A percentile compares a stretch with the other conserved stretches of the same genome.
Evolutionary conservation across 495 filamentous ascomycete species (phyloP).

Genomic region (Neurospora sp.): DNA sequence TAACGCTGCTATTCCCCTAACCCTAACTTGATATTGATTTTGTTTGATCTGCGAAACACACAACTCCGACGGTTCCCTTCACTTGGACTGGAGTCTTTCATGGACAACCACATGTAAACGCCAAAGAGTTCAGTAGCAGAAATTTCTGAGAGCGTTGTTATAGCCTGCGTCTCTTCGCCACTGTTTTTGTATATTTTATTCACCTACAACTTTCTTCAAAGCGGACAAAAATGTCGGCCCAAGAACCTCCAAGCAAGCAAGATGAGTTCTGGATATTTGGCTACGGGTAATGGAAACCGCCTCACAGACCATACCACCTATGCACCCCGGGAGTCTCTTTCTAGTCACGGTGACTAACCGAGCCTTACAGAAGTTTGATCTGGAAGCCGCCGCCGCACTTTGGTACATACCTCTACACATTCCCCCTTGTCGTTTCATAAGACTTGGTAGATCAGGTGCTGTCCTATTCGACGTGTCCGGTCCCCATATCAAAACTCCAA

Average conservation of each 20-base stretch:
- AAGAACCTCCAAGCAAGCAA: constrained; percentile 7
- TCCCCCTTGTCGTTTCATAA: not conserved
- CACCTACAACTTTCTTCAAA: not conserved
- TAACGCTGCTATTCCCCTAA: not conserved
- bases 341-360: constrained; percentile 16
- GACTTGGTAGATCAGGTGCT: not conserved
- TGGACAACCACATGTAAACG: not conserved
- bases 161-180: too few species aligned
- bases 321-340: not conserved
- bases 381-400: constrained; percentile 98
- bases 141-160: not conserved
- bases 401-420: constrained; percentile 41
- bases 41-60: not conserved
- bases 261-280: constrained; percentile 82
- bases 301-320: not conserved
- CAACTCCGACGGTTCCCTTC: not conserved
- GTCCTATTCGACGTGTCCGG: not conserved
- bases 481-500: not conserved
- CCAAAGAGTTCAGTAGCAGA: not conserved
- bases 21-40: not conserved
- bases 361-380: constrained; percentile 66
- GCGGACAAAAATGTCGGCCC: constrained; percentile 9
- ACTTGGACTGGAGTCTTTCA: not conserved
- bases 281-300: constrained; percentile 68
- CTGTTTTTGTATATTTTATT: too few species aligned